Conservation (phyloP, 1,284 basidiomycete genomes). For the Moesziomyces parantarcticus region DNA sequence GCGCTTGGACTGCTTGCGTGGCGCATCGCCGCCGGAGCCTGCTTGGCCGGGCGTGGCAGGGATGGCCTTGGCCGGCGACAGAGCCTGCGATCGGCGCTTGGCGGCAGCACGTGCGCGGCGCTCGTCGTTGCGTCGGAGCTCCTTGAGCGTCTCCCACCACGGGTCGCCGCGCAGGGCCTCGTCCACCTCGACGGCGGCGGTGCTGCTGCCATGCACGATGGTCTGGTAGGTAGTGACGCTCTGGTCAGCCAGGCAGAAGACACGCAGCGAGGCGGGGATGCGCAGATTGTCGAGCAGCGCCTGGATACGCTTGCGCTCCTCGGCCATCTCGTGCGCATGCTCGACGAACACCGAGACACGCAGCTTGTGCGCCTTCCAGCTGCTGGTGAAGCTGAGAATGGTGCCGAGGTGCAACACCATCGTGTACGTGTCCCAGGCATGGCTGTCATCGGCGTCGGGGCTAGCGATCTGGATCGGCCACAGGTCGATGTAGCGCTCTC, state of each 20-base stretch:
- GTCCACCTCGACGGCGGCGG: conserved; percentile 44
- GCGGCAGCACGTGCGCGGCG: conserved; percentile 46
- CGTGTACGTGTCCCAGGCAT: conserved; percentile 67
- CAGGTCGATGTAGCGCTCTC: conserved; percentile 62
- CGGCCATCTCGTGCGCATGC: conserved; percentile 57
- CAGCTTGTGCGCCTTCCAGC: conserved; percentile 65
- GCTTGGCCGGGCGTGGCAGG: conserved; percentile 4
- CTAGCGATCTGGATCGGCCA: conserved; percentile 67
- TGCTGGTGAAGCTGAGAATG: conserved; percentile 64
- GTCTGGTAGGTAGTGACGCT: conserved; percentile 60
- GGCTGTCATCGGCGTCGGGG: conserved; percentile 51
- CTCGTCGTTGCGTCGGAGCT: conserved; percentile 59
- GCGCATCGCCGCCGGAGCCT: conserved; percentile 6
- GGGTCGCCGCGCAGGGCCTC: conserved; percentile 59
- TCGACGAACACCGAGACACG: conserved; percentile 67
- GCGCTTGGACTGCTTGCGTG: conserved; percentile 45
- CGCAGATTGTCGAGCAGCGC: conserved; percentile 65
- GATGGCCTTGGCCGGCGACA: conserved; percentile 38
- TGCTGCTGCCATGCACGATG: conserved; percentile 58
- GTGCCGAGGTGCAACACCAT: conserved; percentile 67
- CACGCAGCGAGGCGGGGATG: conserved; percentile 64
- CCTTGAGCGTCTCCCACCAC: conserved; percentile 65
- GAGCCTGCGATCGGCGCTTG: conserved; percentile 45
- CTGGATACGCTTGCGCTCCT: conserved; percentile 60
- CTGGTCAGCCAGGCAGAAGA: conserved; percentile 60